phyloP scores from a whole-genome alignment of 1,284 basidiomycete genomes.

The Ustilago tritici region DNA sequence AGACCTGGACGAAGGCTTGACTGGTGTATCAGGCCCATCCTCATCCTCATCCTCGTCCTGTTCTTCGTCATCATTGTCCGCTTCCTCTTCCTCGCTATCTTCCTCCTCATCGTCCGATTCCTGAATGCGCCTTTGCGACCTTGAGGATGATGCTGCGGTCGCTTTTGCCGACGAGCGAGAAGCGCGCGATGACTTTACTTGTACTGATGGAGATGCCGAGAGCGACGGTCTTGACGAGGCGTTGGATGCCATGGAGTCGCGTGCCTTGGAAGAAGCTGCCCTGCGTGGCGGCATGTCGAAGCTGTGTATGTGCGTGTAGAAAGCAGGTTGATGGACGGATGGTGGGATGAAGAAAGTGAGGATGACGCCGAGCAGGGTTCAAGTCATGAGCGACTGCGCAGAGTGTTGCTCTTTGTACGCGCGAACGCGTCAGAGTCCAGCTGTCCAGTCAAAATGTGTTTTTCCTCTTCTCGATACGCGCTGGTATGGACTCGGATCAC shows the following conservation, averaged over 20 bases:
- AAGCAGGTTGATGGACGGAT: not conserved
- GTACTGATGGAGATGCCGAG: slow-evolving; percentile 24
- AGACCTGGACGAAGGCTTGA: slow-evolving; percentile 34
- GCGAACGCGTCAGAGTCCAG: slow-evolving; percentile 6
- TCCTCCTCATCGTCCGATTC: slow-evolving; percentile 34
- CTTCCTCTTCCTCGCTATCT: slow-evolving; percentile 13
- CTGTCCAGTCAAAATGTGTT: slow-evolving; percentile 7
- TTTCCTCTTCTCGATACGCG: slow-evolving; percentile 19
- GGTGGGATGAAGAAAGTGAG: not conserved
- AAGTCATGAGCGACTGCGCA: not conserved
- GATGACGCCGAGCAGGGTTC: not conserved
- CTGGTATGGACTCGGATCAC: slow-evolving; percentile 9
- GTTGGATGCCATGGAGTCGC: slow-evolving; percentile 44
- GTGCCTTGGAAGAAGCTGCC: slow-evolving; percentile 44
- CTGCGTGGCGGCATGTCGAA: slow-evolving; percentile 32
- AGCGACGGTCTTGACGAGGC: slow-evolving; percentile 18
- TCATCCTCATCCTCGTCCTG: slow-evolving; percentile 26
- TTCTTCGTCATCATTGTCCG: slow-evolving; percentile 22
- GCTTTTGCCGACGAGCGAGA: slow-evolving; percentile 27
- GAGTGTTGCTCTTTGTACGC: slow-evolving; percentile 12
- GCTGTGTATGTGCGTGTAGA: not conserved
- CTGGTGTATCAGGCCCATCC: slow-evolving; percentile 30
- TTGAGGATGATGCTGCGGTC: slow-evolving; percentile 18
- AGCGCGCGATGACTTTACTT: slow-evolving; percentile 15
- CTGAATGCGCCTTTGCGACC: slow-evolving; percentile 44